These are phyloP conservation scores for Trypanosoma cruzi DNA, from an alignment of 208 protist species.

Conservation along the genomic window DNA sequence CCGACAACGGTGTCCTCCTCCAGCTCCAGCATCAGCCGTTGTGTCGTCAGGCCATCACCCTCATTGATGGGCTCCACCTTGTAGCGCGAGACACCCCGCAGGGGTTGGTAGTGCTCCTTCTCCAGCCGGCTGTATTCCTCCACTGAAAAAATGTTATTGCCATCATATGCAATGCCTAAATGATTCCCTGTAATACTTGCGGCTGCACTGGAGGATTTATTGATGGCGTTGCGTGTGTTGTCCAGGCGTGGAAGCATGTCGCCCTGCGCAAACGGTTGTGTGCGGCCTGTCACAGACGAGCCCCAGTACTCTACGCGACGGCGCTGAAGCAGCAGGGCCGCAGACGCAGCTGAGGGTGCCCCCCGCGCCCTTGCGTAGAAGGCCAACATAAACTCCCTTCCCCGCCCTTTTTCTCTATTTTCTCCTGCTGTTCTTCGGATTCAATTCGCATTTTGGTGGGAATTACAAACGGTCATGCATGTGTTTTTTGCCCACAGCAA, in stretches of 20 bases:
- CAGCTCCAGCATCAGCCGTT: constrained; percentile 55
- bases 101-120: constrained; percentile 73
- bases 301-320: constrained; percentile 88
- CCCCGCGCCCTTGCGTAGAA: constrained; percentile 2
- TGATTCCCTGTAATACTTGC: constrained; percentile 78
- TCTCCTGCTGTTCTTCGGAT: neutral
- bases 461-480: neutral
- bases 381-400: constrained; percentile 1
- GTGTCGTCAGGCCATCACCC: constrained; percentile 44
- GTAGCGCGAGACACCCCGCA: constrained; percentile 69
- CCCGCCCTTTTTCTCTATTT: neutral
- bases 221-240: constrained; percentile 66
- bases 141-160: constrained; percentile 75
- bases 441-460: neutral
- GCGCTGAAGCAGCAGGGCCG: constrained; percentile 42
- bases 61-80: constrained; percentile 50
- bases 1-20: constrained; percentile 35
- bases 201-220: constrained; percentile 55
- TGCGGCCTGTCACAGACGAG: constrained; percentile 67
- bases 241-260: constrained; percentile 78
- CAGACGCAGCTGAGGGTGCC: neutral
- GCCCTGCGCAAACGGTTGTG: constrained; percentile 84
- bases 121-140: constrained; percentile 61
- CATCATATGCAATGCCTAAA: constrained; percentile 74
- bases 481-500: neutral